phyloP scores from a whole-genome alignment of 768 basidiomycete species.

The Fibroporia radiculosa region DNA sequence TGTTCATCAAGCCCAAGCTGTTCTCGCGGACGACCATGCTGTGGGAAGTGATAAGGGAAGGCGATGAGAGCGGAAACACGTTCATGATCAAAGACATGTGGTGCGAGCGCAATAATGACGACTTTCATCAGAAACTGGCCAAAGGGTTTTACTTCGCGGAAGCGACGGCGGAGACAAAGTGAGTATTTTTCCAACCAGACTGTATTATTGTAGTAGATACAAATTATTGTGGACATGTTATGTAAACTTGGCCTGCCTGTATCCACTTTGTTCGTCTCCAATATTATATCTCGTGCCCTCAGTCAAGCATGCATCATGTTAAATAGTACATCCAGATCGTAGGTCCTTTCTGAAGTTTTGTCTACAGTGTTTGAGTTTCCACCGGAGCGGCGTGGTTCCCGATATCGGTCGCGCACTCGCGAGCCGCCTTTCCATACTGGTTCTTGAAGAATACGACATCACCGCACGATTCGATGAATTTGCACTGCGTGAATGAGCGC shows the following conservation, averaged over 20 bases:
- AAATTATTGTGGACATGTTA: background rate
- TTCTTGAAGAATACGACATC: conserved; percentile 25
- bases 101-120: conserved; percentile 7
- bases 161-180: background rate
- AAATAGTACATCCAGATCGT: no score
- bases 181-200: no score
- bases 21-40: conserved; percentile 11
- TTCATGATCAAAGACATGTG: conserved; percentile 11
- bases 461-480: conserved; percentile 25
- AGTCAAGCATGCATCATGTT: no score
- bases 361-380: no score
- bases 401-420: conserved; percentile 1
- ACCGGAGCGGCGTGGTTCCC: background rate
- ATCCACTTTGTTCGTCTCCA: no score
- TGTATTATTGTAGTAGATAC: background rate
- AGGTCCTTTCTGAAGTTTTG: no score
- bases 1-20: conserved; percentile 3
- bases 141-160: conserved; percentile 1
- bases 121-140: conserved; percentile 2
- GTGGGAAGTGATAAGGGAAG: conserved; percentile 8
- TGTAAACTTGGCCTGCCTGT: no score
- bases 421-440: conserved; percentile 18
- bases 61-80: background rate
- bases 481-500: conserved; percentile 25
- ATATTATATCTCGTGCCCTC: no score